Base-by-base conservation (phyloP, 768 basidiomycete genomes). In the Sarcomyxa edulis region DNA sequence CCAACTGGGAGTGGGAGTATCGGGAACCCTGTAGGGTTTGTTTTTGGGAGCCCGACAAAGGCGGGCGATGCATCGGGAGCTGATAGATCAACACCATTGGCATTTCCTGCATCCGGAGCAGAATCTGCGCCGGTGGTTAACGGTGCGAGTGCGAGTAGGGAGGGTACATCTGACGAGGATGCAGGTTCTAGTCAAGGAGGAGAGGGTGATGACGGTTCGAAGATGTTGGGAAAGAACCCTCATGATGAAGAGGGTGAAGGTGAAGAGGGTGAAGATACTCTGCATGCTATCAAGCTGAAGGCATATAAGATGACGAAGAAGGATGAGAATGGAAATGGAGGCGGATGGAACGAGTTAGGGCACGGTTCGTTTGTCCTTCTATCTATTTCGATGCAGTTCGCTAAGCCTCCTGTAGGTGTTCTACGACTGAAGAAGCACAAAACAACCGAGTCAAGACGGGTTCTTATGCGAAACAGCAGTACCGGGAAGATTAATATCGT, bases 401-500 rank as follows among this genome's bases (percentile, higher is more conserved):
- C 18, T 5, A n/a, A n/a, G n/a, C n/a, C n/a, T n/a, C n/a, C n/a
- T n/a, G n/a, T n/a, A n/a, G n/a, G n/a, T n/a, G n/a, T n/a, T n/a
- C n/a, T n/a, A n/a, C n/a, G n/a, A n/a, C n/a, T n/a, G n/a, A n/a
- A n/a, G n/a, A n/a, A n/a, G 49, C 78, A 89, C 55, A 87, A 80
- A 44, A 73, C 72, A 44, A 76, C 68, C 1, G 65, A 59, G 22
- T 53, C 66, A 34, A 69, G 84, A 27, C 71, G 87, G 28, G 50
- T 84, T 39, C 65, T 91, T 24, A 60, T 88, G 51, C 71, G 87
- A 38, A 87, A 86, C 47, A 84, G 76, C 49, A 73, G 60, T 32
- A 85, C 83, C 16, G 86, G 86, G 12, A 86, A 83, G 54, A 76
- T 91, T 45, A 65, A 75, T 40, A 66, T 90, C 28, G 87, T 90